These are phyloP conservation scores for Paraphoma sp. DNA, from an alignment of 2,329 filamentous ascomycete genomes.

Conservation along the genomic window DNA sequence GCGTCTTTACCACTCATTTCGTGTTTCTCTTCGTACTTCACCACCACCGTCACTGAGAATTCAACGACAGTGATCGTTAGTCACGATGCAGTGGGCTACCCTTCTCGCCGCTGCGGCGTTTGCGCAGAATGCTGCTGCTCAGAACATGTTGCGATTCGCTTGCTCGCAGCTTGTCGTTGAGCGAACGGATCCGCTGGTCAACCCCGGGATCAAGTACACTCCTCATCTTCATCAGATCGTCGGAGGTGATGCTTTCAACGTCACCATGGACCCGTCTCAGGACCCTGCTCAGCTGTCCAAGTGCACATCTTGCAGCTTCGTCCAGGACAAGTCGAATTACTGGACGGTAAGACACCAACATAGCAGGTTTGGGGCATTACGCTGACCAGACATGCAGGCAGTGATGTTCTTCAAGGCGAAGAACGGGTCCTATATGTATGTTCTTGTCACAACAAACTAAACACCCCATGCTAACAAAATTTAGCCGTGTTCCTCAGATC, in stretches of 20 bases:
- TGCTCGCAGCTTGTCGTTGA: slow-evolving; percentile 46
- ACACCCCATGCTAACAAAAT: neutral
- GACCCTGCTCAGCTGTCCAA: slow-evolving; percentile 33
- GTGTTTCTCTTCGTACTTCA: slow-evolving; percentile 2
- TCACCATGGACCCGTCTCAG: slow-evolving; percentile 40
- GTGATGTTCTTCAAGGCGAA: slow-evolving; percentile 47
- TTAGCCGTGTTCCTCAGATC: slow-evolving; percentile 10
- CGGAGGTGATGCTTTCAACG: slow-evolving; percentile 42
- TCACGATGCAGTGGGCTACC: slow-evolving; percentile 40
- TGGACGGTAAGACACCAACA: slow-evolving; percentile 24
- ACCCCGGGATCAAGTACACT: slow-evolving; percentile 44
- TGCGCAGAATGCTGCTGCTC: slow-evolving; percentile 30
- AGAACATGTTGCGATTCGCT: slow-evolving; percentile 43
- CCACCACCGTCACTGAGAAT: neutral
- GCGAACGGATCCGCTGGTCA: slow-evolving; percentile 42
- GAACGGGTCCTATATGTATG: slow-evolving; percentile 38
- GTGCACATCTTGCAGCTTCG: slow-evolving; percentile 42
- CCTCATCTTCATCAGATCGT: slow-evolving; percentile 46
- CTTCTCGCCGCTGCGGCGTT: slow-evolving; percentile 30
- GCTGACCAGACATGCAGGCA: slow-evolving; percentile 7
- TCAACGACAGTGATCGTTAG: slow-evolving; percentile 5
- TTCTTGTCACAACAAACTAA: no score
- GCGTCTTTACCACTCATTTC: slow-evolving; percentile 22
- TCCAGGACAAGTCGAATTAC: slow-evolving; percentile 43
- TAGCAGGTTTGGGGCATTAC: no score